Conservation (phyloP, 805 yeast genomes). For the Wickerhamomyces kurtzmanii region DNA sequence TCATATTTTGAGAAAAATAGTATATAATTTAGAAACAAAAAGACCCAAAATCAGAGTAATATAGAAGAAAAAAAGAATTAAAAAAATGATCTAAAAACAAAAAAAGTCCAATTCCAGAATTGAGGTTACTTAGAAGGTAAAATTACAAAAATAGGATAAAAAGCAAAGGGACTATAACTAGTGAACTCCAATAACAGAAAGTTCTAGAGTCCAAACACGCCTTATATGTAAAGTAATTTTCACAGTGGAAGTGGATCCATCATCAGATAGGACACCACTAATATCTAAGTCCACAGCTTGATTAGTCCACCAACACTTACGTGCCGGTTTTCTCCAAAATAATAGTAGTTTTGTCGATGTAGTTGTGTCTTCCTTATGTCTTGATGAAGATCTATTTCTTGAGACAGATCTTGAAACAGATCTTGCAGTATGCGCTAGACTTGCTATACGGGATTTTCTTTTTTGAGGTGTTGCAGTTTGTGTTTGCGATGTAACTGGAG, state of each 20-base stretch:
- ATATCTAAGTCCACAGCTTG: constrained; percentile 36
- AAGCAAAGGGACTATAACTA: constrained; percentile 12
- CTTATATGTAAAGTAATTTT: constrained; percentile 72
- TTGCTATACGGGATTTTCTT: constrained; percentile 49
- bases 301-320: constrained; percentile 97
- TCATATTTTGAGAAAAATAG: not conserved
- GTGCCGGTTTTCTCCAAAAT: constrained; percentile 97
- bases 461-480: constrained; percentile 22
- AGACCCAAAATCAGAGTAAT: not conserved
- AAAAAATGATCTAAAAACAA: constrained; percentile 1
- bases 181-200: constrained; percentile 81
- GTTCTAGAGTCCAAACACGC: constrained; percentile 94
- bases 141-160: not conserved
- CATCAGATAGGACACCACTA: constrained; percentile 19
- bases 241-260: constrained; percentile 20
- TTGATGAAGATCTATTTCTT: constrained; percentile 29
- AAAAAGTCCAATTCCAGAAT: not conserved
- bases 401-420: constrained; percentile 53
- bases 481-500: constrained; percentile 31
- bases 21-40: too few relatives aligned
- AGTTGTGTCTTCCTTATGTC: constrained; percentile 25
- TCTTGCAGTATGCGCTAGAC: constrained; percentile 48
- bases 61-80: not conserved
- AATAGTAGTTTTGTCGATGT: constrained; percentile 58
- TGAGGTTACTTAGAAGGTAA: not conserved